phyloP scores from a whole-genome alignment of 306 rosid genomes.

The Quercus variabilis region DNA sequence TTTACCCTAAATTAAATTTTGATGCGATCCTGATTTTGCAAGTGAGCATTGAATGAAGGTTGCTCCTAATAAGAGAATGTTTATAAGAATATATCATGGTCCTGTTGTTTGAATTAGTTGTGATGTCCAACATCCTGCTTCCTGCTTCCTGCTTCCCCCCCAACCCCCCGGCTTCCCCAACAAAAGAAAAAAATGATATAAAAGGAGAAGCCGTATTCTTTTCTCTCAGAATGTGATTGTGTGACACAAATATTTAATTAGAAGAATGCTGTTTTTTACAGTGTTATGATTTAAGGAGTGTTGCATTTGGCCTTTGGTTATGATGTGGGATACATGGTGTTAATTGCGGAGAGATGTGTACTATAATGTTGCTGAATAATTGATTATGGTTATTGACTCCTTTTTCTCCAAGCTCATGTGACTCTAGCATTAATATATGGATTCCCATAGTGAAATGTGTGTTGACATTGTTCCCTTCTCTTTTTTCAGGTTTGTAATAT shows the following conservation, averaged over 20 bases:
- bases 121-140: not conserved
- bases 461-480: slow-evolving; percentile 21
- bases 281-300: not conserved
- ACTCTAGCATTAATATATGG: not conserved
- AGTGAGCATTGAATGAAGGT: not conserved
- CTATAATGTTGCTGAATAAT: not conserved
- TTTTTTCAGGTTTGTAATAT: slow-evolving; percentile 62
- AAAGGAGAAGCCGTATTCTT: not conserved
- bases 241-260: not conserved
- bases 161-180: not conserved
- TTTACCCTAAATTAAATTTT: not conserved
- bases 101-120: not conserved
- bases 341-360: not conserved
- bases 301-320: not conserved
- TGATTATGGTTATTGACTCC: not conserved
- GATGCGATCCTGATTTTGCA: not conserved
- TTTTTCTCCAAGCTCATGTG: not conserved
- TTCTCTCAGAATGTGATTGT: not conserved
- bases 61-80: not conserved
- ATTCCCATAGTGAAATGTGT: slow-evolving; percentile 13
- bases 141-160: no score
- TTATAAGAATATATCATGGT: not conserved
- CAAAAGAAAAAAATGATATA: not conserved
- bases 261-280: not conserved
- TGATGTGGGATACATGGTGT: not conserved